Evolutionary conservation across 164 flowering plant species (phyloP).

Genomic region (Annona squamosa): DNA sequence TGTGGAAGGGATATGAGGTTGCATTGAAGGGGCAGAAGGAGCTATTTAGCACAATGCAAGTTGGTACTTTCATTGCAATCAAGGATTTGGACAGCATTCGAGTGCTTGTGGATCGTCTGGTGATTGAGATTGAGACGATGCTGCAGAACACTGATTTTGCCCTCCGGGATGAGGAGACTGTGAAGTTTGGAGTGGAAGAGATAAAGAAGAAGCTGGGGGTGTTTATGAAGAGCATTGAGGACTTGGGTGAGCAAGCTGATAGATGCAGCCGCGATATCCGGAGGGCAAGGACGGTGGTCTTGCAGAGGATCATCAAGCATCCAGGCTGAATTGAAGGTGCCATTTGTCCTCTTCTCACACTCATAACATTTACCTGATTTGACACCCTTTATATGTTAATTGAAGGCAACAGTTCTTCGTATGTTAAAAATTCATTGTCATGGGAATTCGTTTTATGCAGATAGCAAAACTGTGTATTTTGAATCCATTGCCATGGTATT

Average conservation of each 20-base stretch:
- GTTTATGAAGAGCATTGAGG: conserved; percentile 55
- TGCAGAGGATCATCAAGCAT: conserved; percentile 57
- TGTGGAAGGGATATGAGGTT: conserved; percentile 60
- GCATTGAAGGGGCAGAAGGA: conserved; percentile 55
- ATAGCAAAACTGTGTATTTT: not conserved
- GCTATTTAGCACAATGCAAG: conserved; percentile 48
- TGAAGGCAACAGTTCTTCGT: too few relatives aligned
- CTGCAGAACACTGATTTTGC: conserved; percentile 53
- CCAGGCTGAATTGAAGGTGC: conserved; percentile 27
- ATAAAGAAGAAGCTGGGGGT: conserved; percentile 52
- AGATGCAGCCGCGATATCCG: conserved; percentile 53
- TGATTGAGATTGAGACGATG: conserved; percentile 45
- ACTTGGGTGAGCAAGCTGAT: conserved; percentile 49
- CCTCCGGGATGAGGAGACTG: conserved; percentile 38
- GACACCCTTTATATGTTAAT: not conserved
- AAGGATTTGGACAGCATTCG: conserved; percentile 67
- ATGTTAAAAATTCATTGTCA: too few relatives aligned
- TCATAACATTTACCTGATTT: not conserved
- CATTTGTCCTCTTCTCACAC: not conserved
- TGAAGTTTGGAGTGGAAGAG: conserved; percentile 65
- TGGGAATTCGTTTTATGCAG: too few relatives aligned
- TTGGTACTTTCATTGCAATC: conserved; percentile 47
- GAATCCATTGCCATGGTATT: conserved; percentile 9
- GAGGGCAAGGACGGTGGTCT: conserved; percentile 60
- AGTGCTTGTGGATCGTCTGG: conserved; percentile 49